phyloP scores from a whole-genome alignment of 2,329 filamentous ascomycete species.

The Dactylonectria estremocensis region DNA sequence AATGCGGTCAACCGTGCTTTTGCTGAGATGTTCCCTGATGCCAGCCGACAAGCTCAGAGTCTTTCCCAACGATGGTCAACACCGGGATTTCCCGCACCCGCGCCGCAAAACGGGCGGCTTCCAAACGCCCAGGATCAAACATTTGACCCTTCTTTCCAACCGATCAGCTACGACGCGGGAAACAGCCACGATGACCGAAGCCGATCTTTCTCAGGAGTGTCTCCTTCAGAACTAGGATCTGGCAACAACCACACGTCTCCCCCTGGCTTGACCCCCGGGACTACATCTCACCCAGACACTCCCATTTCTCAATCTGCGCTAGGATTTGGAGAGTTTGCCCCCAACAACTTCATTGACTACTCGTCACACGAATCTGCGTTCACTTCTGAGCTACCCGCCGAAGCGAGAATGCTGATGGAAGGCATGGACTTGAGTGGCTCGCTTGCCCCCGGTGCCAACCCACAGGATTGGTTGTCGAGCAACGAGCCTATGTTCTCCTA shows the following conservation, averaged over 20 bases:
- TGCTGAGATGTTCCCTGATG: constrained; percentile 62
- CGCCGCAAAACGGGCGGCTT: constrained; percentile 12
- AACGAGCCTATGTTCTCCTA: constrained; percentile 26
- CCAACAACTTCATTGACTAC: constrained; percentile 40
- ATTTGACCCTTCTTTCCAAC: constrained; percentile 43
- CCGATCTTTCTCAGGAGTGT: constrained; percentile 37
- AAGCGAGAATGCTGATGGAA: constrained; percentile 59
- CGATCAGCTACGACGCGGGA: constrained; percentile 42
- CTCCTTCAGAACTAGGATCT: constrained; percentile 34
- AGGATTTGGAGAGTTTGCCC: constrained; percentile 27
- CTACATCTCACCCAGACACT: constrained; percentile 43
- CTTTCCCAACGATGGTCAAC: constrained; percentile 44
- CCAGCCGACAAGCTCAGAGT: constrained; percentile 47
- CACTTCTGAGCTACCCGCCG: constrained; percentile 59
- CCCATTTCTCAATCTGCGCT: constrained; percentile 42
- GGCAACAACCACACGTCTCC: constrained; percentile 40
- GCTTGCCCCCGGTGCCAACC: constrained; percentile 33
- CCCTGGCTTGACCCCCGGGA: constrained; percentile 47
- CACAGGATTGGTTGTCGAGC: constrained; percentile 30
- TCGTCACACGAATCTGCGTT: constrained; percentile 54
- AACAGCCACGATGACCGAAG: constrained; percentile 33
- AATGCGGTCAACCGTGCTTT: constrained; percentile 65
- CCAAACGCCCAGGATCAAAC: constrained; percentile 38
- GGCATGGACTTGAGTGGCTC: constrained; percentile 52
- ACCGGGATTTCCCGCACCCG: constrained; percentile 32